Percentiles rank a stretch among this genome's conserved stretches.
Conservation (phyloP, 768 basidiomycete genomes). For the Hortiboletus campestris region DNA sequence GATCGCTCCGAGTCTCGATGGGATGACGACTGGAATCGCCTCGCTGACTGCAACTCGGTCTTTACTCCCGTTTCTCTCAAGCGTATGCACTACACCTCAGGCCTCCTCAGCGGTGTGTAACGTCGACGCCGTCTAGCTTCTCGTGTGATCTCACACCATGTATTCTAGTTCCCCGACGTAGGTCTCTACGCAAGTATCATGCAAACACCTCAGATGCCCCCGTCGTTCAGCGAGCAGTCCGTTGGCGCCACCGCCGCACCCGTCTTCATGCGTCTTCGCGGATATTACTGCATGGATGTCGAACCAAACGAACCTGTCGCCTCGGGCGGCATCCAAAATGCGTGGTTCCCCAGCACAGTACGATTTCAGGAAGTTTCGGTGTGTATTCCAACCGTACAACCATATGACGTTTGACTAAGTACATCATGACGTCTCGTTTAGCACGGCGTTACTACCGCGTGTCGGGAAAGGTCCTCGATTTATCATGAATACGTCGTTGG, state of each 20-base stretch:
- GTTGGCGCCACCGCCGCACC: slow-evolving; percentile 44
- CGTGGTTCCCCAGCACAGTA: slow-evolving; percentile 36
- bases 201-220: slow-evolving; percentile 21
- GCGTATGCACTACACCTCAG: slow-evolving; percentile 45
- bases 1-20: slow-evolving; percentile 41
- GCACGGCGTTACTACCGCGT: slow-evolving; percentile 23
- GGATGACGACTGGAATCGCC: slow-evolving; percentile 60
- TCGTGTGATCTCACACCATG: neutral
- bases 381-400: slow-evolving; percentile 9
- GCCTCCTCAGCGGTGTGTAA: slow-evolving; percentile 50
- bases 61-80: slow-evolving; percentile 28
- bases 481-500: slow-evolving; percentile 45
- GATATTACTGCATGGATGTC: slow-evolving; percentile 48
- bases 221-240: slow-evolving; percentile 34
- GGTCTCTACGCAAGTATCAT: slow-evolving; percentile 19
- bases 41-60: slow-evolving; percentile 45
- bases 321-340: slow-evolving; percentile 40
- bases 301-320: slow-evolving; percentile 33
- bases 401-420: slow-evolving; percentile 1
- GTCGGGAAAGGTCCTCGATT: slow-evolving; percentile 21
- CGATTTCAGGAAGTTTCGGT: slow-evolving; percentile 22
- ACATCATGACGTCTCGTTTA: neutral
- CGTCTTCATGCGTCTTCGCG: slow-evolving; percentile 56
- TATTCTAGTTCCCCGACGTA: slow-evolving; percentile 22
- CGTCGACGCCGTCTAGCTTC: neutral